Conservation (phyloP, 331 rosid genomes). For the Saraca asoca region DNA sequence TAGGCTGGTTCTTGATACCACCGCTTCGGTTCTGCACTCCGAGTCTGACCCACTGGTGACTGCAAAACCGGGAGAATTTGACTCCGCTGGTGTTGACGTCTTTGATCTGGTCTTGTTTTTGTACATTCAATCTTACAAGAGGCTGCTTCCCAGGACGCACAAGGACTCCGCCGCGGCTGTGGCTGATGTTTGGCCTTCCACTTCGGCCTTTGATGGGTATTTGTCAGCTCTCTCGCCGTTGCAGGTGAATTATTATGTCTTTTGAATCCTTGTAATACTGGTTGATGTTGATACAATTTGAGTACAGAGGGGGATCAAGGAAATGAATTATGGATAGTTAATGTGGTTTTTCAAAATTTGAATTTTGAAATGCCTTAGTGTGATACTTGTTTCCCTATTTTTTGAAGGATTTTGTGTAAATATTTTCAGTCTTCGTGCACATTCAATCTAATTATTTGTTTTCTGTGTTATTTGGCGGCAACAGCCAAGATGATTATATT, state of each 20-base stretch:
- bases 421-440: conserved; percentile 3
- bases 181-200: conserved; percentile 96
- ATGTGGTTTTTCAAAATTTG: not conserved
- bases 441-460: not conserved
- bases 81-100: conserved; percentile 47
- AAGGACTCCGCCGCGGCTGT: conserved; percentile 96
- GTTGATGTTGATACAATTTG: not conserved
- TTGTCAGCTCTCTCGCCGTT: conserved; percentile 95
- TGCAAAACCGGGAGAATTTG: conserved; percentile 52
- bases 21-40: conserved; percentile 74
- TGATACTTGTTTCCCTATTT: not conserved
- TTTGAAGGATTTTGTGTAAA: too few species aligned
- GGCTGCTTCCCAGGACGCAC: conserved; percentile 85
- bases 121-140: conserved; percentile 80
- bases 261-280: conserved; percentile 1
- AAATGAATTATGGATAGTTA: not conserved
- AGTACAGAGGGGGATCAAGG: not conserved
- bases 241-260: conserved; percentile 60
- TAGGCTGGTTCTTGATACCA: conserved; percentile 76
- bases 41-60: conserved; percentile 67
- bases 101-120: conserved; percentile 79
- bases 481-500: not conserved
- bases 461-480: conserved; percentile 1
- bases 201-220: conserved; percentile 97
- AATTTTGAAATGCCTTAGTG: not conserved